These are phyloP conservation scores for Fragaria nilgerrensis DNA, from an alignment of 306 rosid genomes.

Conservation along the genomic window DNA sequence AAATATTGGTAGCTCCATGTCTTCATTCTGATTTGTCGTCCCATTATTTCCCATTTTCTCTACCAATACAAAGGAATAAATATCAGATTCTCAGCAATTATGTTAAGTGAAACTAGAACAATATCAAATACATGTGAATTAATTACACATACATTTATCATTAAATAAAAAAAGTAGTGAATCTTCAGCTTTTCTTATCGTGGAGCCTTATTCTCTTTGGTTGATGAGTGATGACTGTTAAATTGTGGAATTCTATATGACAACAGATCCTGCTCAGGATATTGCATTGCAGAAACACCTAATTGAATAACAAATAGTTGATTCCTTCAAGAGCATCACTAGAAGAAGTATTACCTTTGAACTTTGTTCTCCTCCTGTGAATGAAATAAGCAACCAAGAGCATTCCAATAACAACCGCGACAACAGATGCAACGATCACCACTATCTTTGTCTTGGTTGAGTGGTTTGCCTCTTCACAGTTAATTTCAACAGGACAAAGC, in stretches of 20 bases:
- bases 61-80: not conserved
- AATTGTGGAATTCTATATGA: not conserved
- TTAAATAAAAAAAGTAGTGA: not conserved
- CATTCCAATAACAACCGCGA: constrained; percentile 10
- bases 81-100: not conserved
- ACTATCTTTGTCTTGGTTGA: constrained; percentile 15
- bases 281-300: not conserved
- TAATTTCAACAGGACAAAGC: constrained; percentile 2
- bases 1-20: constrained; percentile 38
- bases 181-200: not conserved
- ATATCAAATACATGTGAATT: not conserved
- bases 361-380: constrained; percentile 16
- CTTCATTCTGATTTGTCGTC: constrained; percentile 9
- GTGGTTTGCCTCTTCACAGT: constrained; percentile 18
- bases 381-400: constrained; percentile 22
- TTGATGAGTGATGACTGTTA: not conserved
- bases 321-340: not conserved
- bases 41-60: not conserved
- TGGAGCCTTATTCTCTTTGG: not conserved
- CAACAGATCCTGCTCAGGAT: not conserved
- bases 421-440: not conserved
- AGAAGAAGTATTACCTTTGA: constrained; percentile 21
- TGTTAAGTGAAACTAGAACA: not conserved
- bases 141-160: not conserved
- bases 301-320: not conserved